Evolutionary conservation across 2,329 filamentous ascomycete genomes (phyloP), one percentile per base, ranked within the genome.

Genomic region (Aspergillus versicolor): DNA sequence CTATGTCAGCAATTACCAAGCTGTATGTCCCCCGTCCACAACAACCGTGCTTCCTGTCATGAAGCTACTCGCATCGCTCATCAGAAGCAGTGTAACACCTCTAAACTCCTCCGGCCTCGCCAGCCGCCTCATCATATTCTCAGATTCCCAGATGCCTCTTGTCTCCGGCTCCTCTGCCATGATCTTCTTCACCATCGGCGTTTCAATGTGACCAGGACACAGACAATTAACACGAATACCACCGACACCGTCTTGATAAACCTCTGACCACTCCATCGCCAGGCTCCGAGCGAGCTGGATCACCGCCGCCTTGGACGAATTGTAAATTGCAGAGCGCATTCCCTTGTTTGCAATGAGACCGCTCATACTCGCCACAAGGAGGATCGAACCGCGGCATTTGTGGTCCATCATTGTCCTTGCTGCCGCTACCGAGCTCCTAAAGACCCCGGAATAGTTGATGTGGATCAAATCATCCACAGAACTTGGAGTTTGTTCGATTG

Each of bases 151-250:
- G 6, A 68, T 68, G 13, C 67, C 69, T 17, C 66, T 66, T 5
- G 75, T 66, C 67, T 92, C 88, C 0, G 91, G 91, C 63, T 84
- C 89, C 61, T 88, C 81, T 62, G 86, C 82, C 67, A 96, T 94
- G 32, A 96, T 82, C 57, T 84, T 83, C 70, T 90, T 84, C 2
- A 93, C 89, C 92, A 96, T 96, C 22, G 88, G 85, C 1, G 81
- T 84, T 37, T 82, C 73, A 44, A 84, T 82, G 57, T 84, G 81
- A 0, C 81, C 81, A 0, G 81, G 81, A 57, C 77, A 81, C 17
- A 84, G 63, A 22, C 76, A 78, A 61, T 84, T 84, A 11, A 84
- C 82, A 4, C 80, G 73, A 45, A 84, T 83, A 1, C 78, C 73
- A 66, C 74, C 72, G 21, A 71, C 73, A 48, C 73, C 79, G 22